phyloP scores from a whole-genome alignment of 768 basidiomycete genomes.

The Scleroderma bovista region DNA sequence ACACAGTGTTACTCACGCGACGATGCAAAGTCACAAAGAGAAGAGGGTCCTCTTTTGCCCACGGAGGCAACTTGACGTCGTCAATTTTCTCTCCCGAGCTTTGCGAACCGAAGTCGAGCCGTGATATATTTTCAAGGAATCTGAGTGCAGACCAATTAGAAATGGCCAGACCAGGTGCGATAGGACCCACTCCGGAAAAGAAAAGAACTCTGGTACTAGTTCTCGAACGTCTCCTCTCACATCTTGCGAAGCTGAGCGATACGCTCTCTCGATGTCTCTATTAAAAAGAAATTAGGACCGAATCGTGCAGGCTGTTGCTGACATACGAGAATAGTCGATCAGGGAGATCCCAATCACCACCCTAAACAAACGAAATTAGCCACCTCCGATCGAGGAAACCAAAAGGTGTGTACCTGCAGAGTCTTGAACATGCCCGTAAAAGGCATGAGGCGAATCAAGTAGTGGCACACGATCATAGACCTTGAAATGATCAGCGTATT shows the following conservation, averaged over 20 bases:
- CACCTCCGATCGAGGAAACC: background rate
- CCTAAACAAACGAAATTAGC: conserved; percentile 38
- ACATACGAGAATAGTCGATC: conserved; percentile 76
- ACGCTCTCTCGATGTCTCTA: conserved; percentile 77
- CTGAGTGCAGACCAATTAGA: conserved; percentile 32
- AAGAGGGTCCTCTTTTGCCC: conserved; percentile 82
- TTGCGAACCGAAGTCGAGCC: conserved; percentile 76
- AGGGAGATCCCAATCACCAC: conserved; percentile 92
- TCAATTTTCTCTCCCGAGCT: conserved; percentile 76
- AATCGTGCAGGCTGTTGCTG: background rate
- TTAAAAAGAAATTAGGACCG: conserved; percentile 5
- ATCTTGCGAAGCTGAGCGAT: conserved; percentile 79
- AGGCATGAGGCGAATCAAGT: conserved; percentile 82
- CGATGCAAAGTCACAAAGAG: conserved; percentile 79
- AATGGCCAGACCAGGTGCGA: background rate
- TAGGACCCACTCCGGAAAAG: conserved; percentile 65
- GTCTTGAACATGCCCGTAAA: conserved; percentile 96
- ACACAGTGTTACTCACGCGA: conserved; percentile 38
- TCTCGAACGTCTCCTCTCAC: conserved; percentile 91
- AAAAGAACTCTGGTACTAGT: conserved; percentile 86
- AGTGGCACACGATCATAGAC: conserved; percentile 96
- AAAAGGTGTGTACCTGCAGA: conserved; percentile 43
- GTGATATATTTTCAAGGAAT: conserved; percentile 76
- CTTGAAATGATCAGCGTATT: conserved; percentile 4
- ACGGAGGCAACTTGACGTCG: conserved; percentile 83